Evolutionary conservation across 805 yeast species (phyloP).

Genomic region (Pichia thaimueangensis): DNA sequence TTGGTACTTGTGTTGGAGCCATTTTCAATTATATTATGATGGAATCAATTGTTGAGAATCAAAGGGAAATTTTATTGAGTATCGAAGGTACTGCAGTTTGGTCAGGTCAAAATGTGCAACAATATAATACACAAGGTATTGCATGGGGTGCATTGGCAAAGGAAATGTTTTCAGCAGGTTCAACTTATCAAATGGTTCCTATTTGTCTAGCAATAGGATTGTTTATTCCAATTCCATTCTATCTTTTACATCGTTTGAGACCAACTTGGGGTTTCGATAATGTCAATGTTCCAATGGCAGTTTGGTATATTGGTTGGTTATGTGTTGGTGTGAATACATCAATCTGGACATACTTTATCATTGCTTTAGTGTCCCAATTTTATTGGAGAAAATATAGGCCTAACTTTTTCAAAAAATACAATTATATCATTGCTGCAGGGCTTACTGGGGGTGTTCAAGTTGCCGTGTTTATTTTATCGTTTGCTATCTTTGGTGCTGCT

Average conservation of each 20-base stretch:
- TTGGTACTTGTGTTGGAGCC: slow-evolving; percentile 30
- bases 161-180: slow-evolving; percentile 26
- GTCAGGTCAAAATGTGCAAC: slow-evolving; percentile 32
- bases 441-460: slow-evolving; percentile 41
- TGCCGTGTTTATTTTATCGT: slow-evolving; percentile 28
- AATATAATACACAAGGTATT: slow-evolving; percentile 31
- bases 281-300: slow-evolving; percentile 23
- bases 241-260: slow-evolving; percentile 22
- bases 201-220: slow-evolving; percentile 25
- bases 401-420: slow-evolving; percentile 35
- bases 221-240: slow-evolving; percentile 27
- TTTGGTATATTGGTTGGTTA: slow-evolving; percentile 31
- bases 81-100: slow-evolving; percentile 29
- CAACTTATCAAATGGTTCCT: slow-evolving; percentile 28
- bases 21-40: slow-evolving; percentile 25
- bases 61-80: slow-evolving; percentile 24
- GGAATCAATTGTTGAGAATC: slow-evolving; percentile 28
- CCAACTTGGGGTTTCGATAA: slow-evolving; percentile 27
- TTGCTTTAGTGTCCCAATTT: slow-evolving; percentile 23
- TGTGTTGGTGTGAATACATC: slow-evolving; percentile 30
- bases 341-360: slow-evolving; percentile 25
- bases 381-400: slow-evolving; percentile 24
- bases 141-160: slow-evolving; percentile 33
- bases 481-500: slow-evolving; percentile 29
- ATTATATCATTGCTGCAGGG: slow-evolving; percentile 44